A percentile compares a stretch with the other conserved stretches of the same genome.
phyloP scores from a whole-genome alignment of 768 basidiomycete species.

The Suillus lakei region DNA sequence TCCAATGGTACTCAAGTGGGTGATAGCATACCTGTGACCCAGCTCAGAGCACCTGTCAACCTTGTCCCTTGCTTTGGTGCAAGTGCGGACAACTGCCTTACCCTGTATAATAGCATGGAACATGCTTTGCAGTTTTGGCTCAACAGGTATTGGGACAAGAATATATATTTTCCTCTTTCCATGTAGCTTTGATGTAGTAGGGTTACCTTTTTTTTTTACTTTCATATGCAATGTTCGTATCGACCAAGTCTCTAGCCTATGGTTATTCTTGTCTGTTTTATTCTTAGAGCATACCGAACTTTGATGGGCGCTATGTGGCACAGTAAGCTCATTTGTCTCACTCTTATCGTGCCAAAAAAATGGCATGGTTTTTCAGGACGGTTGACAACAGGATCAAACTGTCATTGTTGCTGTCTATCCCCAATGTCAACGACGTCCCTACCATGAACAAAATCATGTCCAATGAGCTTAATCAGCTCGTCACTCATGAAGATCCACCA shows the following conservation, averaged over 20 bases:
- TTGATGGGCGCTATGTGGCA: no score
- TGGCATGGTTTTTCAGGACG: not conserved
- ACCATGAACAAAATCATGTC: not conserved
- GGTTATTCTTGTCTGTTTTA: not conserved
- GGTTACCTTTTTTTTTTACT: no score
- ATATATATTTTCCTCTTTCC: not conserved
- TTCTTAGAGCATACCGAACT: not conserved
- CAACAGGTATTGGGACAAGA: constrained; percentile 12
- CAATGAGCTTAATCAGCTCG: not conserved
- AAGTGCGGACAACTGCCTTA: constrained; percentile 11
- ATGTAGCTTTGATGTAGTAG: not conserved
- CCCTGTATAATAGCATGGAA: constrained; percentile 3
- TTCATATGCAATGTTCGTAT: no score
- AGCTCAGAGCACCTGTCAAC: constrained; percentile 14
- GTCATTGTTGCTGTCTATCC: not conserved
- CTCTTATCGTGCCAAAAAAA: not conserved
- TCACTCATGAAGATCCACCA: no score
- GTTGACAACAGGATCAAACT: no score
- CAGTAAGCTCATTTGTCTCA: not conserved
- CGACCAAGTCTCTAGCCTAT: no score
- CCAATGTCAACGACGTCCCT: not conserved
- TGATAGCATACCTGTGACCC: constrained; percentile 13
- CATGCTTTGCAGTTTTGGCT: constrained; percentile 13
- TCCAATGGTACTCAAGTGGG: constrained; percentile 4
- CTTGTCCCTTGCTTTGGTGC: constrained; percentile 14